phyloP scores from a whole-genome alignment of 116 monocot genomes.

The Dioscorea cayenensis region DNA sequence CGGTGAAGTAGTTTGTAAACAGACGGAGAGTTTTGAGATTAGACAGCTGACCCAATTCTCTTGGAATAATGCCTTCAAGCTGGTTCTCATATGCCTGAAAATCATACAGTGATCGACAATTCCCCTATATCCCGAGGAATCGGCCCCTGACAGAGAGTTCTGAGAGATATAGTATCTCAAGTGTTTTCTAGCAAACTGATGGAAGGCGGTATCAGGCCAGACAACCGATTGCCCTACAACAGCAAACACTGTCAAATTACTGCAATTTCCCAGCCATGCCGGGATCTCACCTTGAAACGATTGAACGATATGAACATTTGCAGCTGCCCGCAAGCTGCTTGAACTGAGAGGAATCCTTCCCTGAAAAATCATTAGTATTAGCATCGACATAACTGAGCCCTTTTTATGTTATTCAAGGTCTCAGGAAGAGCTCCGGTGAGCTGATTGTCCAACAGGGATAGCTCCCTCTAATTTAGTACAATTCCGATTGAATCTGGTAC shows the following conservation, averaged over 20 bases:
- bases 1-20: conserved; percentile 50
- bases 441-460: conserved; percentile 46
- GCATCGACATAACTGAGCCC: conserved; percentile 37
- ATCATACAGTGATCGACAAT: conserved; percentile 33
- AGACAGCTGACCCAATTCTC: conserved; percentile 38
- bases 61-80: conserved; percentile 59
- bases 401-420: conserved; percentile 26
- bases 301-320: conserved; percentile 41
- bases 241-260: conserved; percentile 28
- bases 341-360: conserved; percentile 46
- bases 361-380: conserved; percentile 35
- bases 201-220: conserved; percentile 58
- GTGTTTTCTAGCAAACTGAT: conserved; percentile 39
- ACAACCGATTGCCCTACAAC: conserved; percentile 36
- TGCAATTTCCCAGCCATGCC: conserved; percentile 45
- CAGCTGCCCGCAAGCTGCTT: conserved; percentile 28
- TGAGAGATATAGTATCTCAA: conserved; percentile 36
- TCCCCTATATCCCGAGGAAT: conserved; percentile 69
- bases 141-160: conserved; percentile 51
- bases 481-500: conserved; percentile 56
- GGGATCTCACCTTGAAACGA: conserved; percentile 53
- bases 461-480: conserved; percentile 40
- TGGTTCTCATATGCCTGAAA: conserved; percentile 56
- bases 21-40: conserved; percentile 40
- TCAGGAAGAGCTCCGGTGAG: conserved; percentile 52